Percentiles rank a stretch among this genome's conserved stretches.
Evolutionary conservation across 768 basidiomycete species (phyloP).

Genomic region (Asterophora lycoperdoides): DNA sequence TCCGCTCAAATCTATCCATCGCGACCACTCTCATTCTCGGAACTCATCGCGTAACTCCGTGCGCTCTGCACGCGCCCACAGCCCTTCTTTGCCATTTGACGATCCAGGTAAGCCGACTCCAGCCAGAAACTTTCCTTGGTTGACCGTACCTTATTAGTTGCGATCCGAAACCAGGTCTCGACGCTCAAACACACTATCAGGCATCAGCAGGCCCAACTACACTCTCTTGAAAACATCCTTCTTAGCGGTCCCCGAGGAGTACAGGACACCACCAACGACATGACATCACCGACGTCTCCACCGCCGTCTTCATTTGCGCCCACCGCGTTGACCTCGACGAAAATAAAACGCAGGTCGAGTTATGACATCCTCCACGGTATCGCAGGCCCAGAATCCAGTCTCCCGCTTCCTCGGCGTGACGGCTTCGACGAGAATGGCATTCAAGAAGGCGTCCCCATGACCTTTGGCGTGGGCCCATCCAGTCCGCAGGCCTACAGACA

Average conservation of each 20-base stretch:
- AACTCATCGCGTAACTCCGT: constrained; percentile 41
- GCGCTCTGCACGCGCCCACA: constrained; percentile 48
- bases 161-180: constrained; percentile 75
- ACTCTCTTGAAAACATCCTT: constrained; percentile 63
- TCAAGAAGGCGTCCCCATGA: constrained; percentile 68
- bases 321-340: constrained; percentile 34
- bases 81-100: constrained; percentile 54
- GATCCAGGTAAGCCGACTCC: constrained; percentile 54
- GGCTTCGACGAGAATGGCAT: constrained; percentile 51
- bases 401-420: constrained; percentile 66
- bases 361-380: constrained; percentile 67
- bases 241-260: constrained; percentile 63
- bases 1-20: constrained; percentile 25
- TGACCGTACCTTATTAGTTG: constrained; percentile 48
- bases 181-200: constrained; percentile 78
- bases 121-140: constrained; percentile 19
- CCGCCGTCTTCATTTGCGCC: constrained; percentile 29
- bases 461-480: constrained; percentile 39
- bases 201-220: constrained; percentile 78
- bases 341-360: constrained; percentile 60
- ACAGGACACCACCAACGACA: constrained; percentile 31
- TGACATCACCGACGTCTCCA: constrained; percentile 29
- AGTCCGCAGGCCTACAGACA: constrained; percentile 36
- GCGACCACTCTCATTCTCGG: constrained; percentile 36
- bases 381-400: constrained; percentile 70